These are phyloP conservation scores for Colletotrichum liriopes DNA, from an alignment of 2,329 filamentous ascomycete species.

Conservation along the genomic window DNA sequence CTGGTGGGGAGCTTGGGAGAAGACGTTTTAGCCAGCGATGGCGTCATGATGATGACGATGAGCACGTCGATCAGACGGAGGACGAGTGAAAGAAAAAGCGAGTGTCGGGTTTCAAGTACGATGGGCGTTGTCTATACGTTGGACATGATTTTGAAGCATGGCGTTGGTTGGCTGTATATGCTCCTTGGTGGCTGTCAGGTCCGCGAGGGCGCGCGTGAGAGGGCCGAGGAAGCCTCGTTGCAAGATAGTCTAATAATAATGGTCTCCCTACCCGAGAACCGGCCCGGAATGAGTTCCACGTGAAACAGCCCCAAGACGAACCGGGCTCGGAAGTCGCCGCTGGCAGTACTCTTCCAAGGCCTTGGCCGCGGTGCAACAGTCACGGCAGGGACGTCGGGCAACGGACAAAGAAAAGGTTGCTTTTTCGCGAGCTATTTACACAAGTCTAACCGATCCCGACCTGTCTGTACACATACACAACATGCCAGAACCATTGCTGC, in stretches of 20 bases:
- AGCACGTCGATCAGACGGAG: not conserved
- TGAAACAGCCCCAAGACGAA: not conserved
- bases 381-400: not conserved
- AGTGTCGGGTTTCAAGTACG: not conserved
- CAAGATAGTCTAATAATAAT: constrained; percentile 2
- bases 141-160: not conserved
- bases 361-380: not conserved
- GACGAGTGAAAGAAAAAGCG: not conserved
- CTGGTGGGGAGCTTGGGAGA: constrained; percentile 93
- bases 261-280: not conserved
- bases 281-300: not conserved
- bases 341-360: not conserved
- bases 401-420: constrained; percentile 41
- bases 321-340: not conserved
- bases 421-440: constrained; percentile 43
- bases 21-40: constrained; percentile 53
- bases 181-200: not conserved
- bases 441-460: constrained; percentile 38
- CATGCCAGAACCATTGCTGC: constrained; percentile 30
- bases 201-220: not conserved
- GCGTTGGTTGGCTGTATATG: constrained; percentile 1
- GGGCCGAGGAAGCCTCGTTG: not conserved
- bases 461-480: constrained; percentile 40
- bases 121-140: not conserved
- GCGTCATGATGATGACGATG: not conserved